Percentiles rank a stretch among this genome's conserved stretches.
These are phyloP conservation scores for Rhytidhysteron rufulum DNA, from an alignment of 2,329 filamentous ascomycete genomes.

Conservation along the genomic window DNA sequence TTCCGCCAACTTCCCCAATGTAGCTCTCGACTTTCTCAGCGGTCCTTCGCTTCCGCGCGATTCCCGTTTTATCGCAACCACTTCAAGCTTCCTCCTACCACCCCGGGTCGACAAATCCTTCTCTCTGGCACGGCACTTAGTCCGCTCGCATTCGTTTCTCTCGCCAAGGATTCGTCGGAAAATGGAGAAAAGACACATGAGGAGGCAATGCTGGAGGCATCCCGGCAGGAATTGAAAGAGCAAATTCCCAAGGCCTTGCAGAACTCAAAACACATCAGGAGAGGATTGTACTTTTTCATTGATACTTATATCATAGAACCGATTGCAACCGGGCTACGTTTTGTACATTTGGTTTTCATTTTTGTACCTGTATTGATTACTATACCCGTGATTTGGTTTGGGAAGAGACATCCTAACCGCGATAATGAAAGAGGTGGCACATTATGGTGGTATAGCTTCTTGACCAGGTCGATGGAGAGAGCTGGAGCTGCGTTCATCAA, in stretches of 20 bases:
- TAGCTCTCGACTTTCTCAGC: slow-evolving; percentile 15
- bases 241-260: slow-evolving; percentile 60
- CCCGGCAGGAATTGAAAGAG: slow-evolving; percentile 71
- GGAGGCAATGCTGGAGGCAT: slow-evolving; percentile 80
- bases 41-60: slow-evolving; percentile 21
- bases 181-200: slow-evolving; percentile 65
- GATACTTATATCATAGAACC: slow-evolving; percentile 77
- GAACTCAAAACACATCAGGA: slow-evolving; percentile 56
- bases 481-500: slow-evolving; percentile 97
- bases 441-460: slow-evolving; percentile 89
- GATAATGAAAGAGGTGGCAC: slow-evolving; percentile 78
- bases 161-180: slow-evolving; percentile 49
- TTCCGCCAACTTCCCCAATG: slow-evolving; percentile 19
- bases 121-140: slow-evolving; percentile 42
- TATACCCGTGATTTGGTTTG: slow-evolving; percentile 78
- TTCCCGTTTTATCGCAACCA: slow-evolving; percentile 25
- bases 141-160: slow-evolving; percentile 57
- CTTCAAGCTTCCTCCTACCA: slow-evolving; percentile 29
- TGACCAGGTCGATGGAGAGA: slow-evolving; percentile 85
- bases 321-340: slow-evolving; percentile 79
- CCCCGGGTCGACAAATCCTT: slow-evolving; percentile 25
- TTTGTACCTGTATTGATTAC: slow-evolving; percentile 86
- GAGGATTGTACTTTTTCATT: slow-evolving; percentile 61
- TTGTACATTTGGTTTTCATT: slow-evolving; percentile 79
- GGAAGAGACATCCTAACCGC: slow-evolving; percentile 56